Evolutionary conservation across 352 stramenopile genomes (phyloP), one percentile per base, ranked within the genome.

Genomic region (Globisporangium irregulare): DNA sequence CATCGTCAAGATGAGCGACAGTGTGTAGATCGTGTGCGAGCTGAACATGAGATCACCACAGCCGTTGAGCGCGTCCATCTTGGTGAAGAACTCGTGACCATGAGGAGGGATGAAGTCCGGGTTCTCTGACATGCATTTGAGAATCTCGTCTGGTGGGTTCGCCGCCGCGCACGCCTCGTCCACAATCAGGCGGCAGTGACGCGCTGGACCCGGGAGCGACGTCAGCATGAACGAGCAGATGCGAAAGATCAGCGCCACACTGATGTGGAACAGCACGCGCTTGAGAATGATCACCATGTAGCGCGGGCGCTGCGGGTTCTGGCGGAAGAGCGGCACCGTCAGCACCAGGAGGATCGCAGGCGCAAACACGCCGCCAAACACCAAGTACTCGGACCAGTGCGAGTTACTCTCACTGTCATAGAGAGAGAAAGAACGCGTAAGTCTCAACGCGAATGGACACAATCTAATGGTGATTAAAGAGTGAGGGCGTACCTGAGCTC

Each of bases 21-120:
- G 70, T 4, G 89, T 96, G 85, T 95, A 97, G 72, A 97, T 97
- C 24, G 89, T 97, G 78, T 97, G 91, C 36, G 87, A 96, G 70
- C 88, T 97, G 70, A 96, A 97, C 89, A 97, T 97, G 64, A 97
- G 77, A 69, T 97, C 91, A 41, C 91, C 91, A 59, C 91, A 97
- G 60, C 78, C 87, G 25, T 92, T 92, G 53, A 95, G 75, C n/a
- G 84, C 81, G 58, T 94, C 85, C 53, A 95, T 74, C 50, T 88
- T 77, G 46, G 78, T 85, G 63, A 95, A 93, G 58, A 87, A 77
- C 68, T 93, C 68, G 48, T 60, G 41, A 0, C 67, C 68, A 0
- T 41, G 64, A 14, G 88, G 88, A 34, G 88, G 83, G 50, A 89
- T 78, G 55, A 94, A 95, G 9, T 93, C 79, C 46, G 80, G 81